Evolutionary conservation across 768 basidiomycete species (phyloP).

Genomic region (Rhizopogon sp.): DNA sequence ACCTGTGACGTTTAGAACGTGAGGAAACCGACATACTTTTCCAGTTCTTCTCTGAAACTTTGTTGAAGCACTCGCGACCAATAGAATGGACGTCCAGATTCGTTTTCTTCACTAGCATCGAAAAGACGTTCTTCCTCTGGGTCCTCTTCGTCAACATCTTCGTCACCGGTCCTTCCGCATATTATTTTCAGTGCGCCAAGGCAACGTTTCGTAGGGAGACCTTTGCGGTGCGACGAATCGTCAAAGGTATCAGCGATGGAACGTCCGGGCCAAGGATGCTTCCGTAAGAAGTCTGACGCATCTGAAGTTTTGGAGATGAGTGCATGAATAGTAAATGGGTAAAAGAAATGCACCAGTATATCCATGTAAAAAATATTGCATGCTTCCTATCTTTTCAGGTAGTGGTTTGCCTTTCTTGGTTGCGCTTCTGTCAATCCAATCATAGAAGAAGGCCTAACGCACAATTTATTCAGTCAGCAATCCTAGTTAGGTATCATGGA

Average conservation of each 20-base stretch:
- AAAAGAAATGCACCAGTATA: slow-evolving; percentile 50
- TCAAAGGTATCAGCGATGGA: slow-evolving; percentile 83
- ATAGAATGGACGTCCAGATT: slow-evolving; percentile 62
- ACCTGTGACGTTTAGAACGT: slow-evolving; percentile 1
- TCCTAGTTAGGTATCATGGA: neutral
- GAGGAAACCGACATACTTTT: slow-evolving; percentile 53
- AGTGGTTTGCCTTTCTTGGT: slow-evolving; percentile 79
- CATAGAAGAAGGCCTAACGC: slow-evolving; percentile 81
- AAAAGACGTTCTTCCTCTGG: slow-evolving; percentile 73
- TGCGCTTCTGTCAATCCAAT: slow-evolving; percentile 82
- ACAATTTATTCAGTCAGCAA: slow-evolving; percentile 1
- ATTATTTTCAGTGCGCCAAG: slow-evolving; percentile 66
- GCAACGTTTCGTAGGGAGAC: slow-evolving; percentile 62
- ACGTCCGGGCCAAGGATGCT: slow-evolving; percentile 85
- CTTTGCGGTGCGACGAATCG: slow-evolving; percentile 74
- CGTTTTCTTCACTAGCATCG: slow-evolving; percentile 56
- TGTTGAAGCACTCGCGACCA: slow-evolving; percentile 79
- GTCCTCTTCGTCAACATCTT: slow-evolving; percentile 69
- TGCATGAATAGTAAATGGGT: neutral
- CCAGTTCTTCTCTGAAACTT: slow-evolving; percentile 82
- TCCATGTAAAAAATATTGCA: slow-evolving; percentile 86
- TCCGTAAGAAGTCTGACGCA: slow-evolving; percentile 81
- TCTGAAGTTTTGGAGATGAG: slow-evolving; percentile 36
- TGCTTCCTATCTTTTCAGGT: slow-evolving; percentile 86
- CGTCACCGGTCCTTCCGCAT: slow-evolving; percentile 81